Evolutionary conservation across 129 eudicot genomes (phyloP).

Genomic region (Escallonia herrerae): DNA sequence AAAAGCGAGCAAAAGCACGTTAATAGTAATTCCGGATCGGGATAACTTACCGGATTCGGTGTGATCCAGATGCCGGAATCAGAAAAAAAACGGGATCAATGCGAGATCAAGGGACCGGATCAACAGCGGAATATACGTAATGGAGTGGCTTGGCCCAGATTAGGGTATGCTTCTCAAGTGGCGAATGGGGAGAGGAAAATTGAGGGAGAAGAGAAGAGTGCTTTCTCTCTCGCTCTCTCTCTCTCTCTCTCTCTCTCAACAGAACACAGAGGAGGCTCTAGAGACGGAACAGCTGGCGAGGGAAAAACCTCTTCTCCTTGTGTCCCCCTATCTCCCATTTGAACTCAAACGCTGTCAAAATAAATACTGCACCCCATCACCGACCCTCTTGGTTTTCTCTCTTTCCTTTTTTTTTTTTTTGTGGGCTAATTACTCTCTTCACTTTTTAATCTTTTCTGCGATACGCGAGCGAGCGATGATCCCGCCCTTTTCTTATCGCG

Average conservation of each 20-base stretch:
- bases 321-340: constrained; percentile 22
- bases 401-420: too few relatives aligned
- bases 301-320: constrained; percentile 20
- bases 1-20: too few relatives aligned
- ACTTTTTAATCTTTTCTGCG: neutral
- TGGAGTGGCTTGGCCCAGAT: constrained; percentile 11
- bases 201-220: constrained; percentile 22
- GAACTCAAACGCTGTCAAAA: constrained; percentile 1
- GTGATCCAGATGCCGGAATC: constrained; percentile 26
- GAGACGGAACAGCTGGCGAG: constrained; percentile 50
- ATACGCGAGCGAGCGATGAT: too few relatives aligned
- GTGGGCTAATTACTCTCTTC: neutral
- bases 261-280: constrained; percentile 18
- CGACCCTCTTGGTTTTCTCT: constrained; percentile 10
- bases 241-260: constrained; percentile 21
- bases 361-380: constrained; percentile 20
- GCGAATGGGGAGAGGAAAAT: constrained; percentile 8
- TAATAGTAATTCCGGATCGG: too few relatives aligned
- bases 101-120: neutral
- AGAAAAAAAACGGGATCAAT: neutral
- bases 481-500: too few relatives aligned
- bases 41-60: constrained; percentile 25
- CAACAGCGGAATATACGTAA: constrained; percentile 33
- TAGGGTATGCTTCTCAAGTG: constrained; percentile 23
- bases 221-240: constrained; percentile 18